Base-by-base conservation (phyloP, 1,139 yeast genomes). In the Sugiyamaella neomexicana region DNA sequence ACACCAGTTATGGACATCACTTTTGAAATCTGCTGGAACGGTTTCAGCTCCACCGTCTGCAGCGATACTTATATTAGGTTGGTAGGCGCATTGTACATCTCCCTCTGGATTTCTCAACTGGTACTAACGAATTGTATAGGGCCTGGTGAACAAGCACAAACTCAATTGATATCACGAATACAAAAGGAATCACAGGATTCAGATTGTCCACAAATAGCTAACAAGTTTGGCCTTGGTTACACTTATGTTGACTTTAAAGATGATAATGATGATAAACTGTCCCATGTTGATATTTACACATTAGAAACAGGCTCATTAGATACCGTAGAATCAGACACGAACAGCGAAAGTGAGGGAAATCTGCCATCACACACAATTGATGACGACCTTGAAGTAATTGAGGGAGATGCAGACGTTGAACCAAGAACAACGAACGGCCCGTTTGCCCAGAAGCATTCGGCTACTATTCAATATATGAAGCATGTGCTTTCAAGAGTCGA, bases 181-280 rank as follows among this genome's bases (percentile, higher is more conserved):
- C 50, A 32, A 36, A 34, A 10, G 41, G 39, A 15, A 20, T 39
- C 38, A 36, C 53, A 40, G 17, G 50, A 41, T 17, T 9, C 39
- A 29, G 48, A 57, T 10, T 34, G 50, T 56, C 73, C 63, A 9
- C 41, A 46, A 1, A 57, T 63, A 4, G 68, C 72, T 1, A 68
- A 67, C 44, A 62, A 62, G 2, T 64, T 68, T 54, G 67, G 69
- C 2, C 50, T 72, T 23, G 76, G 75, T 1, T 75, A 73, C 54
- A 64, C 73, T 1, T 74, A 58, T 55, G 59, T 72, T 6, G 71
- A 71, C 45, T 67, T 65, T 54, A 58, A 60, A 2, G 70, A 69
- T n/a, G 66, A 68, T 13, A 70, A 68, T 27, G 71, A 67, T 53
- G 62, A 56, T 36, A 46, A 59, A 10, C 51, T 71, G 16, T 61